Conservation (phyloP, 805 yeast species). For the Aciculoconidium aculeatum region DNA sequence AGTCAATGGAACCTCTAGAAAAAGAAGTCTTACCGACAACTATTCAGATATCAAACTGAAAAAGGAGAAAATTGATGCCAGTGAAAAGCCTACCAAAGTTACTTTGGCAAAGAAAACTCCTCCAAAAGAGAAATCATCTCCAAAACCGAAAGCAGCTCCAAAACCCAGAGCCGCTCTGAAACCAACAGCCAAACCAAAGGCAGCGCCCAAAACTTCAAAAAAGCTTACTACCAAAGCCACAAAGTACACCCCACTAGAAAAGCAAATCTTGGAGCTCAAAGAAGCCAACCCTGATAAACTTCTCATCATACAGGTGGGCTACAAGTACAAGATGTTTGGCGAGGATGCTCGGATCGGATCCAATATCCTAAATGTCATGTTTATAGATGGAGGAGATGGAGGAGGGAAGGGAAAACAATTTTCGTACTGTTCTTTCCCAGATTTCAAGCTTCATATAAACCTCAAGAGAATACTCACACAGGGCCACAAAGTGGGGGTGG, state of each 20-base stretch:
- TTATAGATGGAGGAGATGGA: slow-evolving; percentile 64
- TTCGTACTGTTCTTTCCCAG: slow-evolving; percentile 86
- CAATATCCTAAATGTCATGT: slow-evolving; percentile 58
- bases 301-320: slow-evolving; percentile 83
- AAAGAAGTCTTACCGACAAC: too few species aligned
- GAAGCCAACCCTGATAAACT: slow-evolving; percentile 56
- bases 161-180: slow-evolving; percentile 2
- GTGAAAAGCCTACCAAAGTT: too few species aligned
- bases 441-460: slow-evolving; percentile 66
- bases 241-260: slow-evolving; percentile 77
- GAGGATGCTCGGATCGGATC: slow-evolving; percentile 75
- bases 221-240: slow-evolving; percentile 5
- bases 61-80: too few species aligned
- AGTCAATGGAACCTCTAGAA: too few species aligned
- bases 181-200: slow-evolving; percentile 2
- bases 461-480: slow-evolving; percentile 62
- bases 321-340: slow-evolving; percentile 83
- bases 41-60: too few species aligned
- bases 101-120: too few species aligned
- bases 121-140: too few species aligned
- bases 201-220: too few species aligned
- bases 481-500: slow-evolving; percentile 82
- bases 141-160: slow-evolving; percentile 1
- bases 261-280: slow-evolving; percentile 68
- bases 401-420: slow-evolving; percentile 48